Evolutionary conservation across 169 alveolate genomes (phyloP).

Genomic region (Eimeria brunetti): DNA sequence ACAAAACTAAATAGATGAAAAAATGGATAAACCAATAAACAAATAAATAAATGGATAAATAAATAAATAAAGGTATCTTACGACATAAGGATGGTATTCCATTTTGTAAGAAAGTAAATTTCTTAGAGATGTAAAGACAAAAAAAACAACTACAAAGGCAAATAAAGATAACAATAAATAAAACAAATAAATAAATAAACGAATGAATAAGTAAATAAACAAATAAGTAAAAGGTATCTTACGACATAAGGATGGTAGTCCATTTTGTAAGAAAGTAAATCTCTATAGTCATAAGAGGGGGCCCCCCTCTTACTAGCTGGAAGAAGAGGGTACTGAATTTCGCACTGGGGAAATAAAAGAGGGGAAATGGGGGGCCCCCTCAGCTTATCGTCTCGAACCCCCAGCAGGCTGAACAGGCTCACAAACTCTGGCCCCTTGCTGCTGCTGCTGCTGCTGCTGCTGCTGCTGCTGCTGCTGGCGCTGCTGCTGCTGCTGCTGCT

Average conservation of each 20-base stretch:
- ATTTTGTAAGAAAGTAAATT: slow-evolving; percentile 1
- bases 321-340: not conserved
- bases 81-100: slow-evolving; percentile 65
- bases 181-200: too few relatives aligned
- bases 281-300: slow-evolving; percentile 52
- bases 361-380: slow-evolving; percentile 19
- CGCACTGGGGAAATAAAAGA: slow-evolving; percentile 2
- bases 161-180: not conserved
- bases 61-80: not conserved
- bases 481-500: too few relatives aligned
- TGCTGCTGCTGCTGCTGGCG: too few relatives aligned
- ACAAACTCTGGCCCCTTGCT: slow-evolving; percentile 25
- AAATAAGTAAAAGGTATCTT: not conserved
- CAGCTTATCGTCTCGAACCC: not conserved
- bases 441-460: too few relatives aligned
- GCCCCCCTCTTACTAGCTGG: slow-evolving; percentile 19
- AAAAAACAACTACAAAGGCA: not conserved
- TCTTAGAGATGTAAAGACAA: not conserved
- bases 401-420: slow-evolving; percentile 1
- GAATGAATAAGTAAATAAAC: not conserved
- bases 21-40: too few relatives aligned
- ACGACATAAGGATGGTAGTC: slow-evolving; percentile 62
- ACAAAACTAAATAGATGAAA: not conserved
- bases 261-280: slow-evolving; percentile 20
- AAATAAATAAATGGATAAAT: too few relatives aligned